These are phyloP conservation scores for Tanacetum coccineum DNA, from an alignment of 129 eudicot species.

Conservation along the genomic window DNA sequence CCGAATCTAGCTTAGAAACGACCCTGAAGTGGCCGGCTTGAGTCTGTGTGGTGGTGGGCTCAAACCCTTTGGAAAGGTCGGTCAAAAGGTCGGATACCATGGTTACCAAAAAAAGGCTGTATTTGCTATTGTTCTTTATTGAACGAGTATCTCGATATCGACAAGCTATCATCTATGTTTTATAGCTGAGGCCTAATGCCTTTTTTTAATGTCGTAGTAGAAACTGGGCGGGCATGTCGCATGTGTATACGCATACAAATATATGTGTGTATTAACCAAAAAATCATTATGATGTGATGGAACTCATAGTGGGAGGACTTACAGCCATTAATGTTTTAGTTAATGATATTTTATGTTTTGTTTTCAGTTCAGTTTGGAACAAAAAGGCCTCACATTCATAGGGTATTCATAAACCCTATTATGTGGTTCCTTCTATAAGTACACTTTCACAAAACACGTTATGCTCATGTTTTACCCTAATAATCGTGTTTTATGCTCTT, in stretches of 20 bases:
- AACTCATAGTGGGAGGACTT: slow-evolving; percentile 4
- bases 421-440: slow-evolving; percentile 98
- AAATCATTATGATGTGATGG: not conserved
- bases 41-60: no score
- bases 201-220: not conserved
- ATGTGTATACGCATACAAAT: slow-evolving; percentile 6
- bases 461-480: no score
- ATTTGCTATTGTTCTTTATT: not conserved
- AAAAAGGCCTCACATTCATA: no score
- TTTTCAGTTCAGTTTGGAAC: no score
- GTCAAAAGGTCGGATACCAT: no score
- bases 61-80: no score
- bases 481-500: not conserved
- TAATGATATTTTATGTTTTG: slow-evolving; percentile 25
- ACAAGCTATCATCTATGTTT: not conserved
- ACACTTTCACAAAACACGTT: slow-evolving; percentile 9
- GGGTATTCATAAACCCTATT: no score
- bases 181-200: slow-evolving; percentile 12
- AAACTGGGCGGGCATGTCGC: slow-evolving; percentile 2
- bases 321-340: slow-evolving; percentile 5
- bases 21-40: no score
- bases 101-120: no score
- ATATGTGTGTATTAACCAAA: not conserved
- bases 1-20: no score
- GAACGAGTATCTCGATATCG: slow-evolving; percentile 1